Conservation (phyloP, 2,329 filamentous ascomycete genomes). For the Aspergillus udagawae region DNA sequence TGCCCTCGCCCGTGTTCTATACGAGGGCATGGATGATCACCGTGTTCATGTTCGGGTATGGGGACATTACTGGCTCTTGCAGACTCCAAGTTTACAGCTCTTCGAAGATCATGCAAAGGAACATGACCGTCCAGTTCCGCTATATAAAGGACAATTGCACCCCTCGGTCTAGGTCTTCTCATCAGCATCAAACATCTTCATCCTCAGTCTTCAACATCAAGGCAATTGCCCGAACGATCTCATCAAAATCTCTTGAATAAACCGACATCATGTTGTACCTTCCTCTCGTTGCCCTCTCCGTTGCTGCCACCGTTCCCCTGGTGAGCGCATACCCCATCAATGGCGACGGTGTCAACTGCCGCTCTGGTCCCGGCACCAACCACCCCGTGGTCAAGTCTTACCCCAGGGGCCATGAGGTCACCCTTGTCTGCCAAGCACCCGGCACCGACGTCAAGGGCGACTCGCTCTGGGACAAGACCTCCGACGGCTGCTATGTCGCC, state of each 20-base stretch:
- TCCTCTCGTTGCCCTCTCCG: slow-evolving; percentile 1
- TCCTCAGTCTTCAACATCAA: background rate
- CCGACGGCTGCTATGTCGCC: slow-evolving; percentile 22
- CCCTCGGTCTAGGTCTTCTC: background rate
- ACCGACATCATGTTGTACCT: background rate
- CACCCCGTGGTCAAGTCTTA: slow-evolving; percentile 13
- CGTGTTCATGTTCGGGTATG: background rate
- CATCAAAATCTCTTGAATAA: background rate
- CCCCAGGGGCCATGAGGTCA: slow-evolving; percentile 8
- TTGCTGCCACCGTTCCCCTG: slow-evolving; percentile 6
- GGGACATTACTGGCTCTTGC: background rate
- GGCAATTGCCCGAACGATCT: background rate
- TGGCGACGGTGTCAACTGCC: slow-evolving; percentile 17
- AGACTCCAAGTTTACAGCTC: background rate
- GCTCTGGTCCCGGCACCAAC: slow-evolving; percentile 17
- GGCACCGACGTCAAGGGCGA: slow-evolving; percentile 15
- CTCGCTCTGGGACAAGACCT: slow-evolving; percentile 22
- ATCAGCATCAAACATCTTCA: background rate
- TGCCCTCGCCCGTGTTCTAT: background rate
- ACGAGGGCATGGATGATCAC: background rate
- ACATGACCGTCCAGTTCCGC: background rate
- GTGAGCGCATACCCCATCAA: slow-evolving; percentile 18
- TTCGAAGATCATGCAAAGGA: background rate
- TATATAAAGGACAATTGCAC: background rate
- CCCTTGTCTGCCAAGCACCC: slow-evolving; percentile 12